These are phyloP conservation scores for Pseudevernia furfuracea DNA, from an alignment of 495 filamentous ascomycete species.

Conservation along the genomic window DNA sequence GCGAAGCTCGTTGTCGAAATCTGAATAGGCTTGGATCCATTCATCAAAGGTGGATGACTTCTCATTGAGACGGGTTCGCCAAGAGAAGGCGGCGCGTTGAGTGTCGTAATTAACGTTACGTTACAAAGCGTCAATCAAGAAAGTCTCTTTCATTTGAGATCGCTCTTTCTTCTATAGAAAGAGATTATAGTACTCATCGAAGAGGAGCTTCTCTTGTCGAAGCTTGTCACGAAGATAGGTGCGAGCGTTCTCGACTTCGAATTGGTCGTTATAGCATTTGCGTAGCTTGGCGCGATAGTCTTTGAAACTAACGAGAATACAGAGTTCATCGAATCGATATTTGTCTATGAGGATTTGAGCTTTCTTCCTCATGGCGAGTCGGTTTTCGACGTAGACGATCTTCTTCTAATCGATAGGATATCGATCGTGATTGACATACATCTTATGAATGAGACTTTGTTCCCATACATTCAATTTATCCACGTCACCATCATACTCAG, in stretches of 20 bases:
- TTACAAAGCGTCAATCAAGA: neutral
- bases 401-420: neutral
- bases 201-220: neutral
- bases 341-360: neutral
- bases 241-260: neutral
- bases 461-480: neutral
- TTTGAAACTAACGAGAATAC: neutral
- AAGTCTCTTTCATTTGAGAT: neutral
- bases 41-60: neutral
- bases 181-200: neutral
- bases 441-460: neutral
- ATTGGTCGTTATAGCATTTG: neutral
- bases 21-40: neutral
- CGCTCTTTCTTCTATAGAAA: neutral
- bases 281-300: neutral
- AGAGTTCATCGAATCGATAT: neutral
- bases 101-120: neutral
- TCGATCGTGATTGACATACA: neutral
- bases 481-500: neutral
- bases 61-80: neutral
- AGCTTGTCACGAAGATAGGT: neutral
- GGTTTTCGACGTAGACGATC: neutral
- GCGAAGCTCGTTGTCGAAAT: neutral
- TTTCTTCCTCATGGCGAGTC: neutral
- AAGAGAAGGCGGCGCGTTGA: neutral